Base-by-base conservation (phyloP, 169 alveolate species). In the Cryptosporidium tyzzeri region DNA sequence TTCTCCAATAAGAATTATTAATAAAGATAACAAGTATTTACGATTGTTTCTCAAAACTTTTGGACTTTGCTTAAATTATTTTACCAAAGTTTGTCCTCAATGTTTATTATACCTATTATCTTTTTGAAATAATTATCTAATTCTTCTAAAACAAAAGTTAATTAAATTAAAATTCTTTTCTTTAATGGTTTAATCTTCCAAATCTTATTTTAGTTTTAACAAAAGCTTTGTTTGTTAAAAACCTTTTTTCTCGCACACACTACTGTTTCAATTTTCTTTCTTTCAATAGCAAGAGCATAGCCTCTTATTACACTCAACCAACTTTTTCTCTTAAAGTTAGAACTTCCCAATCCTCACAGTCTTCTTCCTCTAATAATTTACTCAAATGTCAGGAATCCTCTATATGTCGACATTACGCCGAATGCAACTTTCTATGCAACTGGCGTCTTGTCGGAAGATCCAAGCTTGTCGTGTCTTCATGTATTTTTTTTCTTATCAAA, bases 391-490 rank as follows among this genome's bases (percentile, higher is more conserved):
- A 45, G 23, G 23, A 80, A 80, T 45, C 48, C 62, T 61, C 61
- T 80, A 80, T 62, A 41, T 61, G 89, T 65, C 89, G 89, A 80
- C 89, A 80, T 80, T 37, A 80, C 89, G 89, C 89, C 44, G 89
- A 65, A 80, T 80, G 89, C 89, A 80, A 37, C 51, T 44, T 61
- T 23, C 55, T 80, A 65, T 80, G 89, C 89, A 80, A 29, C 44
- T 21, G 68, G 89, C 89, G 89, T 80, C 89, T 80, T 80, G 89
- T 80, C 89, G 89, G 89, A 65, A 80, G 89, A 80, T 80, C 89
- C 89, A 65, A 33, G 29, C 73, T 80, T 80, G 75, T 80, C 89
- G 62, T 80, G 89, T 80, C 89, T 80, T 62, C 65, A 62, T 80
- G 75, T n/a, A 70, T 55, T n/a, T 55, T 26, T 21, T 55, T 55